A percentile compares a stretch with the other conserved stretches of the same genome.
Conservation (phyloP, 2,329 filamentous ascomycete genomes). For the Pseudopyrenochaeta lycopersici region DNA sequence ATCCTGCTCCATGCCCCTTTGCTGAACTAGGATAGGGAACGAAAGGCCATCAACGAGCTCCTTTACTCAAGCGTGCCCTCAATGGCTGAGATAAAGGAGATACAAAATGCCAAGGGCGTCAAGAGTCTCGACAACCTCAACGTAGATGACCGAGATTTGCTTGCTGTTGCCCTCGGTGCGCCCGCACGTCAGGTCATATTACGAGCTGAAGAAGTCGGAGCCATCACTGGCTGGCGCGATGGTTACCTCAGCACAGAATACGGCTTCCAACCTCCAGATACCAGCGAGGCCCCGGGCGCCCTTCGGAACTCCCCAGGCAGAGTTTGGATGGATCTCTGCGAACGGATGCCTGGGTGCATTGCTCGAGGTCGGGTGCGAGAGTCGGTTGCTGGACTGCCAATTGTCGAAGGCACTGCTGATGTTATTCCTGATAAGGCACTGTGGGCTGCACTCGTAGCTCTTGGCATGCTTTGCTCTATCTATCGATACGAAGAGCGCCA, state of each 20-base stretch:
- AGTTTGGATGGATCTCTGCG: conserved; percentile 65
- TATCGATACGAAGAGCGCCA: conserved; percentile 64
- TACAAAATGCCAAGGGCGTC: conserved; percentile 40
- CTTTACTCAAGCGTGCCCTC: conserved; percentile 36
- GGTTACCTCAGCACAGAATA: conserved; percentile 62
- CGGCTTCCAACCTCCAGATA: conserved; percentile 62
- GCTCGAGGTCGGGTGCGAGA: conserved; percentile 61
- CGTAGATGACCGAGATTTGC: conserved; percentile 58
- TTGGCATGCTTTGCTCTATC: conserved; percentile 65
- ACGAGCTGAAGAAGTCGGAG: conserved; percentile 63
- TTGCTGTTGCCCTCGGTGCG: conserved; percentile 63
- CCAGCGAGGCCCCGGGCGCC: conserved; percentile 59
- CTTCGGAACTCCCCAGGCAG: conserved; percentile 59
- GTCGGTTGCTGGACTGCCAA: conserved; percentile 58
- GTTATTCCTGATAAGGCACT: conserved; percentile 62
- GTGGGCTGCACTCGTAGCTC: conserved; percentile 62
- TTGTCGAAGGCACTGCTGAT: conserved; percentile 60
- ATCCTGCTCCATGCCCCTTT: too few relatives aligned
- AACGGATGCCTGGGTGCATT: conserved; percentile 63
- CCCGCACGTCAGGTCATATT: conserved; percentile 64
- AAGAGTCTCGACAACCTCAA: conserved; percentile 61
- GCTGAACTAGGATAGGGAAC: too few relatives aligned
- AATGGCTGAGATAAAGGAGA: conserved; percentile 35
- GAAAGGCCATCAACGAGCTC: conserved; percentile 37
- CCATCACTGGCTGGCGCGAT: conserved; percentile 62